Conservation (phyloP, 75 land plant species). For the Azolla pinnata region DNA sequence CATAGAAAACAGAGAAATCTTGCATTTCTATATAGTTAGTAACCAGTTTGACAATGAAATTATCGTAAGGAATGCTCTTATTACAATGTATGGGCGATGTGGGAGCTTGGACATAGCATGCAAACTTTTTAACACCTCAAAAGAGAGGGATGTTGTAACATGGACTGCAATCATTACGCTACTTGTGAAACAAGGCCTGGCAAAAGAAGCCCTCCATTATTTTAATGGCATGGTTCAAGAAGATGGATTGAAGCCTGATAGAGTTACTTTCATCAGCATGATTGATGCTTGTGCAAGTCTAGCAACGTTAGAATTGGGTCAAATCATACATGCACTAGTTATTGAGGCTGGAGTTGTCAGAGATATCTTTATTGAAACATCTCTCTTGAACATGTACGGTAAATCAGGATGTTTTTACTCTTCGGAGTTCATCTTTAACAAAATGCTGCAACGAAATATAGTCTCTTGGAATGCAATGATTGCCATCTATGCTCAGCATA, state of each 20-base stretch:
- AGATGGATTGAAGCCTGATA: conserved; percentile 20
- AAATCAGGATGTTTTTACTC: conserved; percentile 43
- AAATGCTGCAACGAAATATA: conserved; percentile 21
- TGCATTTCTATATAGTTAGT: not conserved
- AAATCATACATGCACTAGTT: conserved; percentile 26
- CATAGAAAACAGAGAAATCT: not conserved
- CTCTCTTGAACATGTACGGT: conserved; percentile 47
- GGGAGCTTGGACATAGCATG: conserved; percentile 1
- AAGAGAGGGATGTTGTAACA: conserved; percentile 27
- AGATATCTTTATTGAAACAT: conserved; percentile 25
- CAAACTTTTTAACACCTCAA: not conserved
- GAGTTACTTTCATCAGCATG: conserved; percentile 27
- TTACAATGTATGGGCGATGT: conserved; percentile 5
- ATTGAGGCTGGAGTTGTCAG: conserved; percentile 19
- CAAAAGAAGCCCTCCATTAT: conserved; percentile 24
- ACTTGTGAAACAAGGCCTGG: conserved; percentile 15
- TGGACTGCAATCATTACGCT: conserved; percentile 41
- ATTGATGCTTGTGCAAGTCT: conserved; percentile 26
- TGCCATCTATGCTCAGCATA: conserved; percentile 41
- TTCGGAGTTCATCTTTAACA: conserved; percentile 30
- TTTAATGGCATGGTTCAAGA: conserved; percentile 25
- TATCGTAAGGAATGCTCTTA: conserved; percentile 3
- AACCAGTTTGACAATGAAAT: not conserved
- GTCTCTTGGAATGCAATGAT: conserved; percentile 55
- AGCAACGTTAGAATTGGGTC: conserved; percentile 24